Base-by-base conservation (phyloP, 495 filamentous ascomycete species). In the Annulohypoxylon moriforme region DNA sequence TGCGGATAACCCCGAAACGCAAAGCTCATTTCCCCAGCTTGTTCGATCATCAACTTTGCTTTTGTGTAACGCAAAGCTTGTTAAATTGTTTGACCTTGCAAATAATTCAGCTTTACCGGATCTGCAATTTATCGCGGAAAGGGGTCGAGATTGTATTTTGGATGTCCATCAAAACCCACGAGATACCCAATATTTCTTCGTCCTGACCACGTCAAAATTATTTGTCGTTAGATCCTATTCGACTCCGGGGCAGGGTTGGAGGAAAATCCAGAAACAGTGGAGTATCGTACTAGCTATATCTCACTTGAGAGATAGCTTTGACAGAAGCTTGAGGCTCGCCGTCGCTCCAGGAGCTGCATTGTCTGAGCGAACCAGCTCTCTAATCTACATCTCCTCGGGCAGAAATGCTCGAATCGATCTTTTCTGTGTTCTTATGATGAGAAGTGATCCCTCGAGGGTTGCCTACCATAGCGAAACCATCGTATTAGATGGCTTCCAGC, bases 381-480 rank as follows among this genome's bases (percentile, higher is more conserved):
- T 78, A 16, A 55, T 79, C 33, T 75, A 63, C 40, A 27, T 79
- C 47, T 71, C 73, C 60, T 75, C 76, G 0, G 64, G 33, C 13
- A 65, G 49, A 2, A 68, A 62, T 46, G 55, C 59, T 24, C 69
- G 61, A 52, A 36, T 76, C 38, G 77, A 78, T 42, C 74, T 83
- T 38, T 80, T 77, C 59, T 81, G 55, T 68, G 18, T 82, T n/a
- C 57, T 76, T 42, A 68, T 80, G 20, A 55, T 44, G 31, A 71
- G 72, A 64, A 60, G 49, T 40, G 71, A 74, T 31, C 72, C 67
- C 9, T 68, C 55, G 33, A 67, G 13, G 50, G 70, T 76, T 36
- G 53, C 53, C 13, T 76, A 76, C 50, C 75, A 74, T 40, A 52
- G 33, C 24, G 72, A 74, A 42, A 49, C 53, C 10, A 14, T 71